Evolutionary conservation across 257 asterid genomes (phyloP).

Genomic region (Orobanche coerulescens): DNA sequence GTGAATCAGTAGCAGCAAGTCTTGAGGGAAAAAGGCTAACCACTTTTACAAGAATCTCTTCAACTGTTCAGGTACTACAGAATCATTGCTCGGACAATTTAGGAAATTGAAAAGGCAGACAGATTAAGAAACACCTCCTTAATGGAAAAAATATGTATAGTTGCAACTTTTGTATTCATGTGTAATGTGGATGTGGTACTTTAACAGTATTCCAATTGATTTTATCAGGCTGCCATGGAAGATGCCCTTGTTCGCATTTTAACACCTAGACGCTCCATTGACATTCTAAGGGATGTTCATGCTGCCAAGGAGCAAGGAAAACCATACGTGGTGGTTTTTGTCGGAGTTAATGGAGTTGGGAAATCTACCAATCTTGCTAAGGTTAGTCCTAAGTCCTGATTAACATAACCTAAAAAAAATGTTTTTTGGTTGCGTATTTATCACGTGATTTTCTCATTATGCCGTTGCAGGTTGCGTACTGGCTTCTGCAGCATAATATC

Average conservation of each 20-base stretch:
- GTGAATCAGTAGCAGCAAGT: conserved; percentile 94
- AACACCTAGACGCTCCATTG: conserved; percentile 92
- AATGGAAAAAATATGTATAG: background rate
- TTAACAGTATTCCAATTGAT: conserved; percentile 17
- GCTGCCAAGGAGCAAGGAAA: conserved; percentile 89
- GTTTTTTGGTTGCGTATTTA: background rate
- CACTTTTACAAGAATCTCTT: conserved; percentile 83
- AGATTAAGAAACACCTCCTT: background rate
- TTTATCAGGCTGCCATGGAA: conserved; percentile 81
- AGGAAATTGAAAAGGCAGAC: background rate
- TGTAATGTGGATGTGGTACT: background rate
- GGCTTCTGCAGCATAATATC: conserved; percentile 82
- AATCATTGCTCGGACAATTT: background rate
- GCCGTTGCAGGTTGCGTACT: conserved; percentile 72
- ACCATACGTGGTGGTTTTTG: conserved; percentile 93
- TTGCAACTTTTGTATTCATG: too few relatives aligned
- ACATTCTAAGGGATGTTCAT: conserved; percentile 89
- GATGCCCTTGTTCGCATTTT: conserved; percentile 94
- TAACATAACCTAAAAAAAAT: too few relatives aligned
- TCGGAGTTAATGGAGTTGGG: conserved; percentile 97
- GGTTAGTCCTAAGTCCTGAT: conserved; percentile 42
- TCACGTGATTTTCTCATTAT: background rate
- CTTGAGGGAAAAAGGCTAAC: conserved; percentile 86
- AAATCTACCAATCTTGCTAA: conserved; percentile 96
- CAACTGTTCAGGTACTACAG: conserved; percentile 70